Base-by-base conservation (phyloP, 208 protist species). In the Leishmania major region DNA sequence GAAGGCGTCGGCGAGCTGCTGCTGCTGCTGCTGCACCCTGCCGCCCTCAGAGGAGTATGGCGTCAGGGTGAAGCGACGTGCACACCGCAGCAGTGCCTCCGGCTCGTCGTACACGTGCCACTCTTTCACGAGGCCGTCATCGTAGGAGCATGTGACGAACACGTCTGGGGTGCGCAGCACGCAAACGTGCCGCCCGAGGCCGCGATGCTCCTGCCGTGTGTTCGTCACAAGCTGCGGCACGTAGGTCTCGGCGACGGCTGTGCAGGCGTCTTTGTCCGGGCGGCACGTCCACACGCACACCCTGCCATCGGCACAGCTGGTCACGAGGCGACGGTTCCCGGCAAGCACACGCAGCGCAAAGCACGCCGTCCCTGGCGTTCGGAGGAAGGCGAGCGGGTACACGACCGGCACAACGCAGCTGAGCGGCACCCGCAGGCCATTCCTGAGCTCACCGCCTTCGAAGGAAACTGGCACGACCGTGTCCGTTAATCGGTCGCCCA, bases 51-150 rank as follows among this genome's bases (percentile, higher is more conserved):
- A 62, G 15, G 79, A 45, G 73, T 70, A 62, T 28, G 79, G 84
- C 57, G 59, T 81, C 31, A 95, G 69, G 15, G 86, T 86, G 64
- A 97, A 95, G 60, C 85, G 87, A 11, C 94, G 87, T 66, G 89
- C 88, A 60, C 89, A 93, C 28, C 91, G 88, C 85, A 96, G 84
- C 45, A 95, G 57, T 55, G 87, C 35, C 83, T 94, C 88, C 25
- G 92, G 90, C 77, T 92, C 87, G 62, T 95, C 91, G 85, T 96
- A 95, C 67, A 97, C 78, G 84, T 97, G 94, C 92, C 94, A 97
- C 88, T 97, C 94, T 81, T 84, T 90, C 79, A 97, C 84, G 19
- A 97, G 37, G 28, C 90, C 91, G 66, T 95, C 90, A 57, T 97
- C 88, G 75, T 90, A 94, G 40, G 88, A 90, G 80, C 86, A 91